Evolutionary conservation across 2,329 filamentous ascomycete species (phyloP).

Genomic region (Pseudogymnoascus pannorum): DNA sequence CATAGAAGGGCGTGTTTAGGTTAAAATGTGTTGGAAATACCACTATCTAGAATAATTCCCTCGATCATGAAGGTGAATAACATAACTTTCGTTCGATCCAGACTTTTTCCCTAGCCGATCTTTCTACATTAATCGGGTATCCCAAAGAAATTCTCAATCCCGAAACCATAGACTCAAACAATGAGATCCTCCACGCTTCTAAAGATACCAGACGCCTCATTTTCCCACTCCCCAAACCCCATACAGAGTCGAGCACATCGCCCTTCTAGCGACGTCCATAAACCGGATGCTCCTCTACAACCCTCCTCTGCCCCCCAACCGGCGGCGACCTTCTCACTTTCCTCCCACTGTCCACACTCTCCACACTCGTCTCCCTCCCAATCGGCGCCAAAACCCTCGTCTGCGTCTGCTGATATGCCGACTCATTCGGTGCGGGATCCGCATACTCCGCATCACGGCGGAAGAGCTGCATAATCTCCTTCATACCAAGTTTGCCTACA

Average conservation of each 20-base stretch:
- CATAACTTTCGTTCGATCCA: background rate
- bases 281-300: background rate
- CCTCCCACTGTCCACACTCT: background rate
- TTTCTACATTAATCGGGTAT: conserved; percentile 2
- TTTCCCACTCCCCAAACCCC: background rate
- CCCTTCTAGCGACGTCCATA: background rate
- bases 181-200: conserved; percentile 1
- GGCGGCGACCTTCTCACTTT: background rate
- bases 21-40: background rate
- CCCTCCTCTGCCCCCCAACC: background rate
- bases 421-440: background rate
- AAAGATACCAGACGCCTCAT: background rate
- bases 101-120: background rate
- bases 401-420: background rate
- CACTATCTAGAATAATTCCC: background rate
- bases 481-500: conserved; percentile 77
- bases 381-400: background rate
- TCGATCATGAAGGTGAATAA: background rate
- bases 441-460: background rate
- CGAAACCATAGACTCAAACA: background rate
- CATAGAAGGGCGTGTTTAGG: background rate
- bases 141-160: background rate
- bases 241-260: background rate
- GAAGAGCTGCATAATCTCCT: conserved; percentile 90
- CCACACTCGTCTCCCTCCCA: background rate